Percentiles rank a stretch among this genome's conserved stretches.
Evolutionary conservation across 2,329 filamentous ascomycete species (phyloP).

Genomic region (Cordyceps tenuipes): DNA sequence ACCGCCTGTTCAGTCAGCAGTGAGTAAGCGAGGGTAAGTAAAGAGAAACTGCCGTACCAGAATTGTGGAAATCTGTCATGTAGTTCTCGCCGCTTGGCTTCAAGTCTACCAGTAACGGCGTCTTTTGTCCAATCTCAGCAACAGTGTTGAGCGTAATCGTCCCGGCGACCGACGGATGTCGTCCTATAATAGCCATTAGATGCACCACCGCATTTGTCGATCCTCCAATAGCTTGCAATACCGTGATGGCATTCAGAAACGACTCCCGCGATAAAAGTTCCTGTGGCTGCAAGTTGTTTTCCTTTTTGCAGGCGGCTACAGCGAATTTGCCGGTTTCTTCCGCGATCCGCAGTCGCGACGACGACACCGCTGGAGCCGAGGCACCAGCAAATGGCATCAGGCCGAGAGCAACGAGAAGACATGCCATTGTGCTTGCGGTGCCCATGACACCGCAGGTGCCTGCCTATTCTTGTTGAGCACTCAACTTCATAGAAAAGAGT

Average conservation of each 20-base stretch:
- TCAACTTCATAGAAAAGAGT: not conserved
- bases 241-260: slow-evolving; percentile 78
- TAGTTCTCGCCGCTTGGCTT: slow-evolving; percentile 82
- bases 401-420: slow-evolving; percentile 74
- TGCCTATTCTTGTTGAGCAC: slow-evolving; percentile 29
- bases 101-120: slow-evolving; percentile 74
- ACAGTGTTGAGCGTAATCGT: slow-evolving; percentile 67
- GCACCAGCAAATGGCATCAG: slow-evolving; percentile 70
- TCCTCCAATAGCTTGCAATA: slow-evolving; percentile 78
- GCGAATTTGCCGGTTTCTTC: slow-evolving; percentile 62
- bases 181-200: slow-evolving; percentile 74
- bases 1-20: slow-evolving; percentile 45
- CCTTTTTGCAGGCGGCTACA: slow-evolving; percentile 56
- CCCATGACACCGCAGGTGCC: slow-evolving; percentile 90
- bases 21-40: not conserved
- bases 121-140: slow-evolving; percentile 67
- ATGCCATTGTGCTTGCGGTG: slow-evolving; percentile 85
- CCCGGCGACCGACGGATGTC: slow-evolving; percentile 56
- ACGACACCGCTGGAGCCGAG: slow-evolving; percentile 69
- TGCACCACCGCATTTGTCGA: slow-evolving; percentile 82
- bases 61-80: slow-evolving; percentile 85
- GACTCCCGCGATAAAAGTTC: slow-evolving; percentile 64
- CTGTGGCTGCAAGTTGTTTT: slow-evolving; percentile 60
- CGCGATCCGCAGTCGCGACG: slow-evolving; percentile 73
- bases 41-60: slow-evolving; percentile 25